Evolutionary conservation across 31 red algal genomes (phyloP), one percentile per base, ranked within the genome.

Genomic region (Endocladia muricata): DNA sequence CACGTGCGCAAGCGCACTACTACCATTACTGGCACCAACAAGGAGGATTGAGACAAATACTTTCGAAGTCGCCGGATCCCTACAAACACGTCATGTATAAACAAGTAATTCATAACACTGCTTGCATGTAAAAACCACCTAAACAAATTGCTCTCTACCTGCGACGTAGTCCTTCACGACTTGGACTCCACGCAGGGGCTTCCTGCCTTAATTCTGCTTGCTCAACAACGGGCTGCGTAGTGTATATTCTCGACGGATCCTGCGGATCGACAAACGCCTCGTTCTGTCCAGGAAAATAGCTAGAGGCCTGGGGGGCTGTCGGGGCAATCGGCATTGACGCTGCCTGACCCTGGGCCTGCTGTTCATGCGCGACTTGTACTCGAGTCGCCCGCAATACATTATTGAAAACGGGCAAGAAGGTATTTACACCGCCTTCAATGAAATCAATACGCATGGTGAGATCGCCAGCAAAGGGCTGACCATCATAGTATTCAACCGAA

Each of bases 361-460:
- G 15, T n/a, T 55, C 55, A 40, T 61, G 43, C 44, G 77, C 86
- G 61, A 85, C 43, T 60, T 79, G 89, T 23, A 39, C 41, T 37
- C 73, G 80, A 13, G 63, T 84, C 30, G 80, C 62, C 32, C 41
- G 51, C 2, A 94, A 66, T 23, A 81, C 75, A 42, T 82, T 82
- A 61, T 94, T 94, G 55, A 94, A 89, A 39, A 73, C 44, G 7
- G 91, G 91, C 15, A 94, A 41, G 55, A 94, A 94, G 1, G 77
- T 83, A 38, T 88, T 88, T 13, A 94, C 78, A 11, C 91, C 91
- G 36, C 91, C 91, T 42, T 83, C 47, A 23, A 74, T 68, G 74
- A 94, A 94, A 43, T 88, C 69, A 40, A 94, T 73, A 34, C 85
- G 71, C 71, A 89, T 74, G 6, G 64, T 62, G 31, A 94, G 70